Evolutionary conservation across 306 rosid genomes (phyloP), one percentile per base, ranked within the genome.

Genomic region (Quillaja saponaria): DNA sequence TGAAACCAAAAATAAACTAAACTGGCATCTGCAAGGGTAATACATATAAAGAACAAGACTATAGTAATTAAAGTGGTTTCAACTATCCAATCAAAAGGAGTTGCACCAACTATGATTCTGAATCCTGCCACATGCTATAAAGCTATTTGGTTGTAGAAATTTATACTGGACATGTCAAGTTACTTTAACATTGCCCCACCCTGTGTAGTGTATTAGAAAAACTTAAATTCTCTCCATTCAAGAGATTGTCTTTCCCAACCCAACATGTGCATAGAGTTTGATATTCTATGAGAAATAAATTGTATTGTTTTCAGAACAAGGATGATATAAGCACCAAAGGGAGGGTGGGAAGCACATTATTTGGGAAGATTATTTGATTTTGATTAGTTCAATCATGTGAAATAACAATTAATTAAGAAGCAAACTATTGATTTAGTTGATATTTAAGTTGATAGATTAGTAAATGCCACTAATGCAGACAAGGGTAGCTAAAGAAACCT

Each of bases 201-300:
- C 13, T 45, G 4, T 50, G 19, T 18, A 74, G 14, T 44, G 50
- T 37, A 37, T 33, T 61, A 7, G 8, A 11, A 8, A 1, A 40
- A 34, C 68, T 64, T 63, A 35, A 13, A 33, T 45, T 70, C 72
- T 41, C 80, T 25, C 28, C 51, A 14, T 72, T 72, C 78, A 66
- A 76, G 79, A 73, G 60, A 67, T 66, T 71, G 67, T 63, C 62
- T 55, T 83, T 71, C 65, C 78, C 83, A 60, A 63, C 65, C 78
- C 83, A 60, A 63, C 47, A 59, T 62, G 25, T 72, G 71, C 67
- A 42, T 65, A 18, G 38, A 67, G 12, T 73, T 39, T 72, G 56
- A 60, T 60, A 25, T 39, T 41, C 34, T 13, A 18, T 58, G 50
- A 45, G 54, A 68, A 62, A 51, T 55, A 68, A 19, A 16, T 1